Conservation (phyloP, 192 early-diverging fungal species). For the Spinellus fusiger region DNA sequence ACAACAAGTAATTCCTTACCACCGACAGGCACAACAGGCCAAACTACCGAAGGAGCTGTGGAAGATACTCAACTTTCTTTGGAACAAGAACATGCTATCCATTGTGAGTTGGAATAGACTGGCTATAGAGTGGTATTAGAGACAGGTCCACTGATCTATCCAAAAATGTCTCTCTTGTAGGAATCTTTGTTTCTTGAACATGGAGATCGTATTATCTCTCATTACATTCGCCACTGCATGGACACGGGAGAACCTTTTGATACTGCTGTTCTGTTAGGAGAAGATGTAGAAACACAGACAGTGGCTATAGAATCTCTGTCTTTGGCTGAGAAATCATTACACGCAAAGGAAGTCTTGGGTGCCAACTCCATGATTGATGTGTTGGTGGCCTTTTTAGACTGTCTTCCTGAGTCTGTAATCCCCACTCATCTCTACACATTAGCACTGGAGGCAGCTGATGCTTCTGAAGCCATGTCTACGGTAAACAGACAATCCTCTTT, state of each 20-base stretch:
- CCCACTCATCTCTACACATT: slow-evolving; percentile 54
- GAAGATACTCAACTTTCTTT: slow-evolving; percentile 67
- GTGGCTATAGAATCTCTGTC: too few relatives aligned
- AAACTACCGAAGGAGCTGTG: slow-evolving; percentile 64
- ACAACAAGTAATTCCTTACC: too few relatives aligned
- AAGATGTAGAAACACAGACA: background rate
- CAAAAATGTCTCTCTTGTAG: slow-evolving; percentile 35
- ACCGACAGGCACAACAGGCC: slow-evolving; percentile 19
- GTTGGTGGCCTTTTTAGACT: slow-evolving; percentile 63
- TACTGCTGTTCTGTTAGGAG: slow-evolving; percentile 32
- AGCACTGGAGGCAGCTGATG: slow-evolving; percentile 52
- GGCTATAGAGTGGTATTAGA: background rate
- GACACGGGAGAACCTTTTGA: slow-evolving; percentile 71
- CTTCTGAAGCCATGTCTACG: slow-evolving; percentile 35
- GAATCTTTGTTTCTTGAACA: slow-evolving; percentile 56
- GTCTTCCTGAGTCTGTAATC: slow-evolving; percentile 70
- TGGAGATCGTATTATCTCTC: slow-evolving; percentile 57
- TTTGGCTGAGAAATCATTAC: too few relatives aligned
- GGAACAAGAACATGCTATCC: slow-evolving; percentile 51
- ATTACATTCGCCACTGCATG: slow-evolving; percentile 74
- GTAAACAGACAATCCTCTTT: slow-evolving; percentile 3
- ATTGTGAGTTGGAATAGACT: slow-evolving; percentile 43
- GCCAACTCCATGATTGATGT: slow-evolving; percentile 69
- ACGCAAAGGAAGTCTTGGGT: slow-evolving; percentile 41
- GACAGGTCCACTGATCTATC: background rate